A percentile compares a stretch with the other conserved stretches of the same genome.
Conservation (phyloP, 1,284 basidiomycete species). For the Ustilago lituana region DNA sequence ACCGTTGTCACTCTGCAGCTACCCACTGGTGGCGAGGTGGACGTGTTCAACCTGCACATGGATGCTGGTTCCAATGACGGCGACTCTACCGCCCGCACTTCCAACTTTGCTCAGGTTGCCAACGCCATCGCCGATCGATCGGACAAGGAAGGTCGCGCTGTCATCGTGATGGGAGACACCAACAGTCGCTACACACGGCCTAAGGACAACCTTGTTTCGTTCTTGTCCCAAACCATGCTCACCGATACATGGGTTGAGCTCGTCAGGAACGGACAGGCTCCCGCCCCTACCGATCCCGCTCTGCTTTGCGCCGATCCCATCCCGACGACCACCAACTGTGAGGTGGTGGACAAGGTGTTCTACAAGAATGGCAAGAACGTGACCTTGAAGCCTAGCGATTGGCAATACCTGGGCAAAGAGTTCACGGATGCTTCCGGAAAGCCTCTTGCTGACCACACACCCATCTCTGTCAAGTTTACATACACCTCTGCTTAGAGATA, state of each 20-base stretch:
- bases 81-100: slow-evolving; percentile 15
- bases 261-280: slow-evolving; percentile 7
- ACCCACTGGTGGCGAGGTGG: slow-evolving; percentile 10
- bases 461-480: slow-evolving; percentile 20
- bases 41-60: slow-evolving; percentile 28
- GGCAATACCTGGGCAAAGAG: slow-evolving; percentile 17
- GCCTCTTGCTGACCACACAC: slow-evolving; percentile 20
- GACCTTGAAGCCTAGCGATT: slow-evolving; percentile 7
- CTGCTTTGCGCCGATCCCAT: slow-evolving; percentile 15
- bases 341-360: slow-evolving; percentile 24
- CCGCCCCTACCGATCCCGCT: slow-evolving; percentile 16
- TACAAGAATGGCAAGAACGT: slow-evolving; percentile 17
- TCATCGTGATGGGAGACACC: slow-evolving; percentile 33
- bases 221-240: slow-evolving; percentile 16
- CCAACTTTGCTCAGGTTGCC: slow-evolving; percentile 24
- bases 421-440: slow-evolving; percentile 16
- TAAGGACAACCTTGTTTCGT: slow-evolving; percentile 8
- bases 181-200: slow-evolving; percentile 26
- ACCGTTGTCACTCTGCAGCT: slow-evolving; percentile 19
- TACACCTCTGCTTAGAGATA: slow-evolving; percentile 4
- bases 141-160: slow-evolving; percentile 12
- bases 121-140: slow-evolving; percentile 17
- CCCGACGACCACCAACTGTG: slow-evolving; percentile 15
- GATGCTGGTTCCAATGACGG: slow-evolving; percentile 18
- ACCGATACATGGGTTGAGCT: slow-evolving; percentile 23